A percentile compares a stretch with the other conserved stretches of the same genome.
Evolutionary conservation across 108 stramenopile genomes (phyloP).

Genomic region (Skeletonema menzelii): DNA sequence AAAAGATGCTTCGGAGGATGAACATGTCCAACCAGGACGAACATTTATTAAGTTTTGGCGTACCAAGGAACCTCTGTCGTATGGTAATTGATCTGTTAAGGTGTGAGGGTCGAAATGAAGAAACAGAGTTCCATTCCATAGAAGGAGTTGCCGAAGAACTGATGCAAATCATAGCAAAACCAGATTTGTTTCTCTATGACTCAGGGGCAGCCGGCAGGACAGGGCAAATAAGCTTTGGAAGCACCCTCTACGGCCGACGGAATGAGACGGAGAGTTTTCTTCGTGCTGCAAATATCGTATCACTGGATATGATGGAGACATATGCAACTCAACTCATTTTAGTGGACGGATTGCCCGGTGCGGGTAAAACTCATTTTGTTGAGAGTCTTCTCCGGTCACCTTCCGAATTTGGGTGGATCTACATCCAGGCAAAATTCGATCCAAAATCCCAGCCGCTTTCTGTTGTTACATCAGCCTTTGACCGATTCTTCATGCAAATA

Average conservation of each 20-base stretch:
- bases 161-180: neutral
- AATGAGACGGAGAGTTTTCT: neutral
- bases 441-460: conserved; percentile 3
- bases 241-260: neutral
- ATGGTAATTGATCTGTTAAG: neutral
- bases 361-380: neutral
- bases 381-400: neutral
- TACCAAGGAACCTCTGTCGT: neutral
- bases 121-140: neutral
- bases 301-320: neutral
- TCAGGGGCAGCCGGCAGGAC: neutral
- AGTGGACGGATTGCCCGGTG: neutral
- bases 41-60: neutral
- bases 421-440: conserved; percentile 7
- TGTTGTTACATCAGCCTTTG: conserved; percentile 6
- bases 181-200: neutral
- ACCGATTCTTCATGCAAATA: neutral
- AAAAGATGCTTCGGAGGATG: neutral
- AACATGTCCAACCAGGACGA: neutral
- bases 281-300: neutral
- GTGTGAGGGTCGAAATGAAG: neutral
- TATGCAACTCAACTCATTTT: neutral
- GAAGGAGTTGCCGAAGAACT: neutral
- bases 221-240: neutral
- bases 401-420: neutral